Conservation (phyloP, 2,329 filamentous ascomycete species). For the Ophiostoma pallidulum region DNA sequence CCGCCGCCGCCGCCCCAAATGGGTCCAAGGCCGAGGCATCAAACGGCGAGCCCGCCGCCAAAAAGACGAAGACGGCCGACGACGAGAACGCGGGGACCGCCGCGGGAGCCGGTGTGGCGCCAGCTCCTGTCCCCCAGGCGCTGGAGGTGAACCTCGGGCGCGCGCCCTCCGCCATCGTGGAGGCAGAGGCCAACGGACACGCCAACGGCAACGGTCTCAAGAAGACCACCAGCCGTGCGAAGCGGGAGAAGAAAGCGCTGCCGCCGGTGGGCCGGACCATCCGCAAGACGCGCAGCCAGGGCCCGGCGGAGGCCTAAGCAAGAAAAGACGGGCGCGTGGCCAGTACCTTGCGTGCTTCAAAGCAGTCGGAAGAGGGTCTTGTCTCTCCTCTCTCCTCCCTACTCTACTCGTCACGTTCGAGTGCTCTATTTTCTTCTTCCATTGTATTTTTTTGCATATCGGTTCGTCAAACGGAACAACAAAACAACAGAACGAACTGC, state of each 20-base stretch:
- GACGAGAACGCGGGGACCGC: not conserved
- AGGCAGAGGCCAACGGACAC: not conserved
- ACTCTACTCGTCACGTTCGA: too few relatives aligned
- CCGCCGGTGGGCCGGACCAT: slow-evolving; percentile 26
- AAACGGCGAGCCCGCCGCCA: slow-evolving; percentile 10
- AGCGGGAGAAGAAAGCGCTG: slow-evolving; percentile 21
- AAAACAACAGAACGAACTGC: too few relatives aligned
- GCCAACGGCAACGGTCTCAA: slow-evolving; percentile 13
- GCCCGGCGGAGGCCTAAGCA: slow-evolving; percentile 14
- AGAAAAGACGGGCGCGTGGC: too few relatives aligned
- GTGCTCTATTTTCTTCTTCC: too few relatives aligned
- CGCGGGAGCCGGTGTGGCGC: not conserved
- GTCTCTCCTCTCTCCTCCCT: too few relatives aligned
- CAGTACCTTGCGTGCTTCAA: too few relatives aligned
- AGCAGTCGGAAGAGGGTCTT: too few relatives aligned
- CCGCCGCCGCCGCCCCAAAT: too few relatives aligned
- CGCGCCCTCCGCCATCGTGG: not conserved
- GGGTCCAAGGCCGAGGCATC: too few relatives aligned
- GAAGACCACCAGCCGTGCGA: slow-evolving; percentile 16
- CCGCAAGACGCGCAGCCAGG: slow-evolving; percentile 32
- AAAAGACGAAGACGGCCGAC: slow-evolving; percentile 3
- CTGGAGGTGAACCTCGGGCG: not conserved
- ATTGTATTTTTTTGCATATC: too few relatives aligned
- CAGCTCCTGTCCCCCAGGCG: not conserved
- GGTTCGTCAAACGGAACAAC: too few relatives aligned